Evolutionary conservation across 768 basidiomycete genomes (phyloP).

Genomic region (Hygrophorus pudorinus): DNA sequence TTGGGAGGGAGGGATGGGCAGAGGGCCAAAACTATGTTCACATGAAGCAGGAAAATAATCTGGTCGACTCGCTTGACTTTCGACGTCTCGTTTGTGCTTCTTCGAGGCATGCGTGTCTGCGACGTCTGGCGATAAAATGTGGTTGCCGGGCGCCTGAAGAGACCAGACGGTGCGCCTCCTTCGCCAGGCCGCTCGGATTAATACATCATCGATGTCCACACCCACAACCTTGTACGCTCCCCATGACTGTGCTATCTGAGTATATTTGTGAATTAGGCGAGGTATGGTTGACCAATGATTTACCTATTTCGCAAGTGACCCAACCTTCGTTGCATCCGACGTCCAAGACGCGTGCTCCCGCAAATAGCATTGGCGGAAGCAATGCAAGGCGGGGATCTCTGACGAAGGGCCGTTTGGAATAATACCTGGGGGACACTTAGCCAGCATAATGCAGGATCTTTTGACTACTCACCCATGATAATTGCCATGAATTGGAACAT

Average conservation of each 20-base stretch:
- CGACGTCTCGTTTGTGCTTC: slow-evolving; percentile 17
- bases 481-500: slow-evolving; percentile 52
- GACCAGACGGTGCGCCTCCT: slow-evolving; percentile 66
- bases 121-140: neutral
- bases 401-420: slow-evolving; percentile 56
- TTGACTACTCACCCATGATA: slow-evolving; percentile 47
- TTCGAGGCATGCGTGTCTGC: slow-evolving; percentile 3
- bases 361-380: slow-evolving; percentile 45
- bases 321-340: slow-evolving; percentile 83
- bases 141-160: slow-evolving; percentile 34
- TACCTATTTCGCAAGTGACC: slow-evolving; percentile 83
- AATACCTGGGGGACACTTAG: slow-evolving; percentile 41
- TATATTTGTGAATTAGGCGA: neutral
- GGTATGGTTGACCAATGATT: slow-evolving; percentile 4
- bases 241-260: slow-evolving; percentile 46
- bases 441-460: neutral
- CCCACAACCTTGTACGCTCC: slow-evolving; percentile 63
- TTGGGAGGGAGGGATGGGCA: slow-evolving; percentile 50
- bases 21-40: slow-evolving; percentile 63
- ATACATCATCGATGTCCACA: slow-evolving; percentile 74
- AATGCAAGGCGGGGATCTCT: slow-evolving; percentile 58
- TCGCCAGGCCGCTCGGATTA: slow-evolving; percentile 72
- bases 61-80: slow-evolving; percentile 3
- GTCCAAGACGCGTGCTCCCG: slow-evolving; percentile 57
- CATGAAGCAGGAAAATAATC: slow-evolving; percentile 73